phyloP scores from a whole-genome alignment of 495 filamentous ascomycete genomes.

The Staphylotrichum tortipilum region DNA sequence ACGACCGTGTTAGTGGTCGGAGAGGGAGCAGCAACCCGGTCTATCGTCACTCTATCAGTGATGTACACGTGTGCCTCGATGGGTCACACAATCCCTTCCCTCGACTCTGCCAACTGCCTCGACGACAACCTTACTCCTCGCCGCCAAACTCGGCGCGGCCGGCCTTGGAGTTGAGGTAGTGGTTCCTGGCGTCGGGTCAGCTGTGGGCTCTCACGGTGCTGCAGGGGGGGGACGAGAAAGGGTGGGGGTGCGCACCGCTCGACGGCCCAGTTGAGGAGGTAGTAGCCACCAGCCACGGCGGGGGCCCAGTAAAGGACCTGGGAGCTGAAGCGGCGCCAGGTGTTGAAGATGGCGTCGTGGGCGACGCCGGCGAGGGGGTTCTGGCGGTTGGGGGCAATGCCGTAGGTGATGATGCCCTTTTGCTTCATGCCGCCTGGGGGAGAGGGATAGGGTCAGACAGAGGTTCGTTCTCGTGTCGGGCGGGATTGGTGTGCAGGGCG shows the following conservation, averaged over 20 bases:
- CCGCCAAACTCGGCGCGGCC: slow-evolving; percentile 55
- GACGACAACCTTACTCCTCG: slow-evolving; percentile 44
- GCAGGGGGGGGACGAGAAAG: too few relatives aligned
- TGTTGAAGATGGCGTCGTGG: slow-evolving; percentile 55
- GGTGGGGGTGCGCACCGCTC: slow-evolving; percentile 76
- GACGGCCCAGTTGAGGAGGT: slow-evolving; percentile 75
- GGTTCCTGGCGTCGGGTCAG: slow-evolving; percentile 54
- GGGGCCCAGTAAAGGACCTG: slow-evolving; percentile 81
- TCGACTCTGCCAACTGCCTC: too few relatives aligned
- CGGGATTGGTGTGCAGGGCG: too few relatives aligned
- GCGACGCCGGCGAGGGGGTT: slow-evolving; percentile 48
- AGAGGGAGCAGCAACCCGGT: slow-evolving; percentile 2
- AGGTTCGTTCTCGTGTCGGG: neutral
- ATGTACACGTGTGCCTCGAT: slow-evolving; percentile 29
- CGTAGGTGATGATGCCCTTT: slow-evolving; percentile 49
- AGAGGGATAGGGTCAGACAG: slow-evolving; percentile 14
- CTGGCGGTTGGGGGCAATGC: slow-evolving; percentile 45
- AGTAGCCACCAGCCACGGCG: slow-evolving; percentile 65
- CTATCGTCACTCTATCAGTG: slow-evolving; percentile 15
- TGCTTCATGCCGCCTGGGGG: slow-evolving; percentile 44
- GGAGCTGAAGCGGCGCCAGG: slow-evolving; percentile 47
- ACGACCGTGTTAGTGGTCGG: neutral
- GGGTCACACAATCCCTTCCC: slow-evolving; percentile 13
- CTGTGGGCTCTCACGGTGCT: neutral
- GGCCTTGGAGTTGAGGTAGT: slow-evolving; percentile 85